These are phyloP conservation scores for Inosperma sp. DNA, from an alignment of 768 basidiomycete genomes.

Conservation along the genomic window DNA sequence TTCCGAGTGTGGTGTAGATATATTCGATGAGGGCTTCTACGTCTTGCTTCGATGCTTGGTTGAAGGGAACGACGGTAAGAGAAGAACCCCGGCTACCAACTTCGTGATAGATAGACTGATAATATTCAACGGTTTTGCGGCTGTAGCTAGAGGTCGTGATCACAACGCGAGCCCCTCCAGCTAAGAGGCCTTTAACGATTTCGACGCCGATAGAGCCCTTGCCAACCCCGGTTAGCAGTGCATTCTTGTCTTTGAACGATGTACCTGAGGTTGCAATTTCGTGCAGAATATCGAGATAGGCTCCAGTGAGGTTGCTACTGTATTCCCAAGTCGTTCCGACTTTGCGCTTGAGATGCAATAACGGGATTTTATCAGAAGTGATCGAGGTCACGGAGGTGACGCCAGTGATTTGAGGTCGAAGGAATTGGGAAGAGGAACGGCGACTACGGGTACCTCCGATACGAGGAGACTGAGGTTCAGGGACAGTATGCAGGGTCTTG, in stretches of 20 bases:
- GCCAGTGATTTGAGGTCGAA: conserved; percentile 81
- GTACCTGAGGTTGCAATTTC: conserved; percentile 99
- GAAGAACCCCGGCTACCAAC: conserved; percentile 95
- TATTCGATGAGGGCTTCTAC: conserved; percentile 98
- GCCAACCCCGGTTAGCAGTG: conserved; percentile 94
- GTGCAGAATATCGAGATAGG: conserved; percentile 93
- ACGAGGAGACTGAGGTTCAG: conserved; percentile 47
- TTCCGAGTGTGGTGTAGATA: conserved; percentile 90
- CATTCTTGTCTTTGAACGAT: conserved; percentile 99
- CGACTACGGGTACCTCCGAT: conserved; percentile 55
- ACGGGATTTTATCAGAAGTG: conserved; percentile 81
- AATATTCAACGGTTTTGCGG: conserved; percentile 94
- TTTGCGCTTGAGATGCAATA: conserved; percentile 95
- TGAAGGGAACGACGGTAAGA: conserved; percentile 97
- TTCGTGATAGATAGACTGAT: conserved; percentile 96
- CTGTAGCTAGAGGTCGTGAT: conserved; percentile 98
- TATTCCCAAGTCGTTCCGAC: conserved; percentile 95
- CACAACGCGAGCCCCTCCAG: conserved; percentile 94
- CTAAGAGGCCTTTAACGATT: conserved; percentile 92
- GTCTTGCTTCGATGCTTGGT: conserved; percentile 98
- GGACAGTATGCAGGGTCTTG: conserved; percentile 78
- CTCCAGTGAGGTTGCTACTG: conserved; percentile 91
- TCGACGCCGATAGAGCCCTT: conserved; percentile 98
- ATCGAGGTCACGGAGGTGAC: conserved; percentile 73
- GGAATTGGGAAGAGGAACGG: conserved; percentile 94